Conservation (phyloP, 768 basidiomycete species). For the Hemileccinum rubropunctum region DNA sequence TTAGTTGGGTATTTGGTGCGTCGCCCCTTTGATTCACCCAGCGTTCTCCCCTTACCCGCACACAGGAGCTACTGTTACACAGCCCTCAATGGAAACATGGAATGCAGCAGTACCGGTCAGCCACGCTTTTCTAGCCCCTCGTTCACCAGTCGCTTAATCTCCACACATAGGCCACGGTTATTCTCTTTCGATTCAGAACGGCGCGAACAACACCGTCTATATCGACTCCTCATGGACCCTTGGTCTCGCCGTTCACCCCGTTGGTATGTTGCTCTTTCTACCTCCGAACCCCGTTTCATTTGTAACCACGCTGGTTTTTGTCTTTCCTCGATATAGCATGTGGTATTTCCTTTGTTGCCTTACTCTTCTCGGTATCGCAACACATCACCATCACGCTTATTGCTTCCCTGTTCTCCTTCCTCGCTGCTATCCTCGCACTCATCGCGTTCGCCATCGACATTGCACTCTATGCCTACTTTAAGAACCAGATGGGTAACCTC, state of each 20-base stretch:
- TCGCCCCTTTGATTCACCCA: not conserved
- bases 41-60: conserved; percentile 3
- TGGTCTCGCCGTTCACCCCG: conserved; percentile 71
- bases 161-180: conserved; percentile 52
- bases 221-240: conserved; percentile 65
- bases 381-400: conserved; percentile 46
- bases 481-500: conserved; percentile 54
- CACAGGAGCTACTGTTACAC: conserved; percentile 64
- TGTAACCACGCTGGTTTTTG: conserved; percentile 3
- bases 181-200: conserved; percentile 33
- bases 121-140: not conserved
- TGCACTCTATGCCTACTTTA: conserved; percentile 62
- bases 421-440: conserved; percentile 64
- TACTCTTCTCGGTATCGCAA: conserved; percentile 58
- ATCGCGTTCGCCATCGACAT: conserved; percentile 79
- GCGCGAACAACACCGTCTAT: conserved; percentile 27
- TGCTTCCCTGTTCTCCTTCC: conserved; percentile 53
- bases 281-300: not conserved
- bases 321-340: conserved; percentile 32
- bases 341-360: conserved; percentile 60
- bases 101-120: conserved; percentile 49
- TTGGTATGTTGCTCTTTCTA: conserved; percentile 47
- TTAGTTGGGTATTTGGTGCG: conserved; percentile 73
- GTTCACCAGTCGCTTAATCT: not conserved
- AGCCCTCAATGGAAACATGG: conserved; percentile 33